phyloP scores from a whole-genome alignment of 2,329 filamentous ascomycete species.

The Cercospora brassicicola region DNA sequence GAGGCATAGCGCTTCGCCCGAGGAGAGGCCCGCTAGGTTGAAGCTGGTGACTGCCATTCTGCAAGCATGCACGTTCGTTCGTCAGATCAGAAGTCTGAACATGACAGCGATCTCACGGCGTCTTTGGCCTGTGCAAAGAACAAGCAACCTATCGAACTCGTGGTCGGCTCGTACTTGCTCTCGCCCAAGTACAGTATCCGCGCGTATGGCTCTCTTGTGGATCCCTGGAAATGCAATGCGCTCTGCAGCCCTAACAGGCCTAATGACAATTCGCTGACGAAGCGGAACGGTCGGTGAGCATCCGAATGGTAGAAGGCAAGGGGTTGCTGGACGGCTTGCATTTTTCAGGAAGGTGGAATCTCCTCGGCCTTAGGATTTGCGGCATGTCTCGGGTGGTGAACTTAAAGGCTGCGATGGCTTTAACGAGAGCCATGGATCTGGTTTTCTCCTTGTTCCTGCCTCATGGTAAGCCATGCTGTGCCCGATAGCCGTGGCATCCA shows the following conservation, averaged over 20 bases:
- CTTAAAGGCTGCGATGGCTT: background rate
- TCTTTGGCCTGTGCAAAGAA: background rate
- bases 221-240: background rate
- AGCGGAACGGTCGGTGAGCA: background rate
- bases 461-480: background rate
- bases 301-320: background rate
- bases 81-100: background rate
- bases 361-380: background rate
- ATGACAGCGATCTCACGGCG: background rate
- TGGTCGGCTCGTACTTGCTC: background rate
- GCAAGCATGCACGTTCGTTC: background rate
- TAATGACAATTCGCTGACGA: background rate
- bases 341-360: background rate
- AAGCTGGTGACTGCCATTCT: background rate
- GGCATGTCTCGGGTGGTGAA: constrained; percentile 2
- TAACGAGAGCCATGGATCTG: background rate
- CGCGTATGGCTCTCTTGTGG: background rate
- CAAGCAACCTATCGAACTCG: background rate
- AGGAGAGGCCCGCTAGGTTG: background rate
- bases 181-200: background rate
- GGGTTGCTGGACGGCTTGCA: background rate
- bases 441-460: background rate
- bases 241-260: background rate
- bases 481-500: background rate
- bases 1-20: background rate